Evolutionary conservation across 1,139 yeast species (phyloP).

Genomic region (Magnusiomyces sp.): DNA sequence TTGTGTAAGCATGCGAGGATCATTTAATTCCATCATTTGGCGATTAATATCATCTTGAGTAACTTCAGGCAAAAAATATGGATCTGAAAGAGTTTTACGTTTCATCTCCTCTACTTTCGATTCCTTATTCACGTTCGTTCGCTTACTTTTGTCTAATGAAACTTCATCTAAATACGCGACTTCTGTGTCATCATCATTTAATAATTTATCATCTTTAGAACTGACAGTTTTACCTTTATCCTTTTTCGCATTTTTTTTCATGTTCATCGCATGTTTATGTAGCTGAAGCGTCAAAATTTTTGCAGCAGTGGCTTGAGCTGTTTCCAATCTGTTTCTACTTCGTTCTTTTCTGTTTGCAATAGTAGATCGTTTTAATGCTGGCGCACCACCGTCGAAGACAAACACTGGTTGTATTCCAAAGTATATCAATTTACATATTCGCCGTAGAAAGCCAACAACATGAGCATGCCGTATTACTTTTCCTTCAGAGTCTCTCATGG

Average conservation of each 20-base stretch:
- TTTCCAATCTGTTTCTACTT: constrained; percentile 66
- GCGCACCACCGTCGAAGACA: constrained; percentile 98
- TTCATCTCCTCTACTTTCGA: neutral
- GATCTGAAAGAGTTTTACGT: constrained; percentile 43
- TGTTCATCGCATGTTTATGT: constrained; percentile 43
- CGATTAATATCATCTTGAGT: constrained; percentile 33
- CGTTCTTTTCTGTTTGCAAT: constrained; percentile 60
- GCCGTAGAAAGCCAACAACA: constrained; percentile 84
- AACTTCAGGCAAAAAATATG: constrained; percentile 74
- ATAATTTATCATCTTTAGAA: constrained; percentile 15
- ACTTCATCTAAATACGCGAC: constrained; percentile 27
- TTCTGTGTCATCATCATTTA: constrained; percentile 8
- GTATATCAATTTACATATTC: constrained; percentile 83
- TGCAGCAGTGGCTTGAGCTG: constrained; percentile 68
- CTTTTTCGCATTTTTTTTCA: constrained; percentile 16
- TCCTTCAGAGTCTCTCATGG: constrained; percentile 84
- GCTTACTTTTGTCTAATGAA: constrained; percentile 12
- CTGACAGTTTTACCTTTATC: constrained; percentile 26
- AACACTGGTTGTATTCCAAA: constrained; percentile 89
- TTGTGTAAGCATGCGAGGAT: constrained; percentile 65
- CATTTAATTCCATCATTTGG: constrained; percentile 36
- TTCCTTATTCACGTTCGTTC: constrained; percentile 4
- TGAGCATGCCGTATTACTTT: constrained; percentile 73
- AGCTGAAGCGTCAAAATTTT: constrained; percentile 71
- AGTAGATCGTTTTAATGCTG: constrained; percentile 70